Percentiles rank a stretch among this genome's conserved stretches.
Evolutionary conservation across 495 filamentous ascomycete genomes (phyloP).

Genomic region (Xylaria bambusicola): DNA sequence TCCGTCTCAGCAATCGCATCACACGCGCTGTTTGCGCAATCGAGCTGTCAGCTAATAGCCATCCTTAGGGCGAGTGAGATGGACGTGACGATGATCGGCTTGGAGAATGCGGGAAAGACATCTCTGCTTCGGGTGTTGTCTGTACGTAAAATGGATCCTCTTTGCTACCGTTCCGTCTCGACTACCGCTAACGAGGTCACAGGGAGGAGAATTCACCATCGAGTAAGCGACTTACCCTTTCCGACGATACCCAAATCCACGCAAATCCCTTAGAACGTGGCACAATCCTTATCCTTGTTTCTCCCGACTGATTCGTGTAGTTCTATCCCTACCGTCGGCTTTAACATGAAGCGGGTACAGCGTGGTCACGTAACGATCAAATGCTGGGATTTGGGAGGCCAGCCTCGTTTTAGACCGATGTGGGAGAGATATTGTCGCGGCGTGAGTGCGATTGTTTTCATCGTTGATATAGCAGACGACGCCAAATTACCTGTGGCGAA

Average conservation of each 20-base stretch:
- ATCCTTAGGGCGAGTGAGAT: constrained; percentile 88
- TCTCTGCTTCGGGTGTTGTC: constrained; percentile 90
- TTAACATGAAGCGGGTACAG: constrained; percentile 98
- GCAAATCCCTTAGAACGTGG: not conserved
- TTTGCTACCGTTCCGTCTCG: constrained; percentile 10
- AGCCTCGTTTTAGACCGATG: constrained; percentile 97
- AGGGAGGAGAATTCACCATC: constrained; percentile 98
- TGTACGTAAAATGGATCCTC: constrained; percentile 58
- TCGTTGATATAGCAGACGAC: constrained; percentile 87
- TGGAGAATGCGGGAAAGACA: constrained; percentile 98
- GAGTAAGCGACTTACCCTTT: constrained; percentile 69
- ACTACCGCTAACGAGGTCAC: constrained; percentile 27
- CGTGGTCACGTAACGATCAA: constrained; percentile 98
- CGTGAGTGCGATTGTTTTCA: constrained; percentile 98
- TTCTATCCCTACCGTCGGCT: constrained; percentile 97
- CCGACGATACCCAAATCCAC: constrained; percentile 1
- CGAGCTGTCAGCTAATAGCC: constrained; percentile 19
- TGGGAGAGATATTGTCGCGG: constrained; percentile 98
- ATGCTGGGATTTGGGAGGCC: constrained; percentile 98
- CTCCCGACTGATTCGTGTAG: constrained; percentile 51
- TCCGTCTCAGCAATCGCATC: constrained; percentile 18
- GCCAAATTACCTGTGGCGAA: constrained; percentile 80
- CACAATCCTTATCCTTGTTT: constrained; percentile 7
- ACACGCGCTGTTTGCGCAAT: constrained; percentile 26
- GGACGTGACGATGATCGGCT: constrained; percentile 98